A percentile compares a stretch with the other conserved stretches of the same genome.
These are phyloP conservation scores for Dioscorea alata DNA, from an alignment of 106 monocot genomes.

Conservation along the genomic window DNA sequence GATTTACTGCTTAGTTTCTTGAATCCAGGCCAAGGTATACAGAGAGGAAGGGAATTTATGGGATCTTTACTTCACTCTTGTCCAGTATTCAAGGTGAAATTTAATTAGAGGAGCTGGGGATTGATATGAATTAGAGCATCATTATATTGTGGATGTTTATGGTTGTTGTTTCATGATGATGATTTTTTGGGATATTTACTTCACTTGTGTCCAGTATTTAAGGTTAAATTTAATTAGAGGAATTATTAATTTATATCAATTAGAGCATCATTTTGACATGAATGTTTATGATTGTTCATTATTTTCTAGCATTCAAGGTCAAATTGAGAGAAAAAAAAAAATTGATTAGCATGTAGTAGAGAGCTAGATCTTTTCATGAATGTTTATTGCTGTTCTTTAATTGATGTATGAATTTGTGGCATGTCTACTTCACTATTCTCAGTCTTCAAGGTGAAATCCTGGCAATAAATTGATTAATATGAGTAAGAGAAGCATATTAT, in stretches of 20 bases:
- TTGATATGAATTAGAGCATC: background rate
- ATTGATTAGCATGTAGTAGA: background rate
- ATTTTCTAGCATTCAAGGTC: background rate
- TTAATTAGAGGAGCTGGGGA: background rate
- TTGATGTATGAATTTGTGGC: background rate
- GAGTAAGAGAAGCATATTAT: too few relatives aligned
- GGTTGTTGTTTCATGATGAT: background rate
- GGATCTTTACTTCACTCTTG: constrained; percentile 7
- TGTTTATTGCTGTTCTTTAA: too few relatives aligned
- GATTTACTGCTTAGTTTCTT: background rate
- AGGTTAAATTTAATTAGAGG: background rate
- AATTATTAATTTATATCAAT: background rate
- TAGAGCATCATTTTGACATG: too few relatives aligned
- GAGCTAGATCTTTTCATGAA: too few relatives aligned
- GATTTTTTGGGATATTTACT: background rate
- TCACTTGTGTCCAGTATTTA: background rate
- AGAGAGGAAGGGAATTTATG: constrained; percentile 13
- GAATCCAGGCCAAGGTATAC: constrained; percentile 12
- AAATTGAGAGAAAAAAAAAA: background rate
- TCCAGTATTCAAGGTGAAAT: constrained; percentile 5
- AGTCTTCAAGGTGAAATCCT: too few relatives aligned
- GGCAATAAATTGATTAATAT: too few relatives aligned
- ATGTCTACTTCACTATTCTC: too few relatives aligned
- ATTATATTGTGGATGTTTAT: too few relatives aligned
- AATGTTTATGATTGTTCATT: background rate